phyloP scores from a whole-genome alignment of 306 rosid species.

The Cicer yamashitae region DNA sequence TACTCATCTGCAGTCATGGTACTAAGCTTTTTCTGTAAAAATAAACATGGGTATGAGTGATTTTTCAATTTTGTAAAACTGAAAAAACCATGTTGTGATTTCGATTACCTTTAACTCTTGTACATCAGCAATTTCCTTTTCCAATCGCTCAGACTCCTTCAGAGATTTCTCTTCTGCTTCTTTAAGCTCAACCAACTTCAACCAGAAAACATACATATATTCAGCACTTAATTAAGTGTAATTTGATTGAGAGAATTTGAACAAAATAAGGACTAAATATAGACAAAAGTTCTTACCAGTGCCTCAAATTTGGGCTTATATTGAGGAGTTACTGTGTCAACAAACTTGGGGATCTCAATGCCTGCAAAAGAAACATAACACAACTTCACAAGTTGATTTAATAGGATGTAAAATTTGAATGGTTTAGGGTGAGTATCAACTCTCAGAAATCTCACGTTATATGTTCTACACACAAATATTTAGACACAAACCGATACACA shows the following conservation, averaged over 20 bases:
- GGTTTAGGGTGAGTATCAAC: not conserved
- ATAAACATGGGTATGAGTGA: slow-evolving; percentile 42
- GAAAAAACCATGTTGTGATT: slow-evolving; percentile 8
- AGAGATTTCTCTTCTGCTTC: slow-evolving; percentile 84
- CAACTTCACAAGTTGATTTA: slow-evolving; percentile 21
- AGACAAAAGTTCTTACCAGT: slow-evolving; percentile 57
- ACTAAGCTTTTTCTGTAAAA: slow-evolving; percentile 73
- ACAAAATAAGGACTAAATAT: not conserved
- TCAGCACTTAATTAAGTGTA: slow-evolving; percentile 14
- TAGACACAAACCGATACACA: not conserved
- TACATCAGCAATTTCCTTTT: slow-evolving; percentile 83
- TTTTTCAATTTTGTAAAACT: not conserved
- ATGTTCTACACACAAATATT: not conserved
- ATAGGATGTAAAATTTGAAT: not conserved
- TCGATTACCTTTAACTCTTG: slow-evolving; percentile 82
- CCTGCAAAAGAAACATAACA: slow-evolving; percentile 56
- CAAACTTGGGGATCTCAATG: slow-evolving; percentile 89
- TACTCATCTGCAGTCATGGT: slow-evolving; percentile 98
- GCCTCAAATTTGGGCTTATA: slow-evolving; percentile 87
- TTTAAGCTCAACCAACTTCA: slow-evolving; percentile 87
- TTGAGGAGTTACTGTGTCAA: slow-evolving; percentile 90
- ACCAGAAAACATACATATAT: slow-evolving; percentile 27
- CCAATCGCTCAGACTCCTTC: slow-evolving; percentile 92
- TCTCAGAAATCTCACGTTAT: not conserved
- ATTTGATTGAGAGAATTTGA: not conserved